Base-by-base conservation (phyloP, 2,329 filamentous ascomycete genomes). In the Sordariomycetes sp. region DNA sequence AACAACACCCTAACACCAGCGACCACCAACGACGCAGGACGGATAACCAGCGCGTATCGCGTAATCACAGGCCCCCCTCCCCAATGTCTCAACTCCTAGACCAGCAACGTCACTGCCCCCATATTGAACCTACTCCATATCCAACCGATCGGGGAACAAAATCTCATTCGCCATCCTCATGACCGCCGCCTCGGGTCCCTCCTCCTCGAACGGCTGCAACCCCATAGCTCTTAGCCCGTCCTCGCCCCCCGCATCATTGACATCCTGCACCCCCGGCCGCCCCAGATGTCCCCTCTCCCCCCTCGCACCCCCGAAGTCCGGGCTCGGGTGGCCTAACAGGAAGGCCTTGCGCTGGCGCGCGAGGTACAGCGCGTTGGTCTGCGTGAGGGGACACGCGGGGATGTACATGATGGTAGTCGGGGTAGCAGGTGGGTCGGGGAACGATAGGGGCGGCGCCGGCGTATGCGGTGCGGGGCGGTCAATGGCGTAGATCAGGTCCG, bases 401-500 rank as follows among this genome's bases (percentile, higher is more conserved):
- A 74, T 64, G 61, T 72, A 73, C 60, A 74, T 65, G 55, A 70
- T 65, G 6, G 67, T 66, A 1, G 66, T 65, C 10, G 60, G 52
- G 15, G 54, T 25, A 4, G 58, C 52, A 22, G 57, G 51, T 4
- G 55, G 24, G 10, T 57, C 55, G 42, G 59, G 57, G n/a, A 28
- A 35, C 7, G 25, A 35, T 12, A 25, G 53, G 52, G 17, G 12
- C 52, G n/a, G 42, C 17, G 50, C 15, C 42, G 32, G 25, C 10
- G n/a, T 54, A 32, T 13, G 1, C 13, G 51, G 48, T 15, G 52
- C 36, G 13, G 39, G 51, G 52, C 50, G 50, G 58, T 73, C 74
- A 64, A 81, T 78, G 62, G 78, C 77, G 65, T 81, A 81, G 8
- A 78, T 74, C 60, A 80, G 72, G 61, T 81, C 78, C 24, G 77